Evolutionary conservation across 2,329 filamentous ascomycete species (phyloP), one percentile per base, ranked within the genome.

Genomic region (Chrysoporthe deuterocubensis): DNA sequence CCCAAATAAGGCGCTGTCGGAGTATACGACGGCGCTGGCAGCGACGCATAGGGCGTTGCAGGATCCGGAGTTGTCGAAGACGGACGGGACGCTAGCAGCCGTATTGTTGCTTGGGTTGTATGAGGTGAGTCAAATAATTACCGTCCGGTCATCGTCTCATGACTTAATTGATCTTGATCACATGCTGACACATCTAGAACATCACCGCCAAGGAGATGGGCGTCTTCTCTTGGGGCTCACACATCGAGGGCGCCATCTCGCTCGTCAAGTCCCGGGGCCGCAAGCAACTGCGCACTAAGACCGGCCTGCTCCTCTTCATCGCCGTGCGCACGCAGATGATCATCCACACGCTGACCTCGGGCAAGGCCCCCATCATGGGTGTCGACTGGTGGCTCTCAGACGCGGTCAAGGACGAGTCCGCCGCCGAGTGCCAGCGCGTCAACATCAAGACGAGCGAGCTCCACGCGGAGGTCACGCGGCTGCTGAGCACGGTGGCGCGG

Each of bases 241-340:
- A 90, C 72, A 83, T 87, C n/a, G 85, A 89, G 69, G 88, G 87
- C 3, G 88, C 88, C n/a, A 84, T 89, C 43, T 84, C 87, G 71
- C 78, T 90, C 1, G 85, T 88, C 64, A 87, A 85, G 74, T 81
- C 84, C 11, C 82, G 88, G 58, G 86, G 87, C 4, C 83, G 81
- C 71, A 83, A 84, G 70, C 86, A 88, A 72, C 74, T 88, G 11
- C 78, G 79, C 54, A 87, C 85, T 16, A 84, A 82, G 74, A 78
- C 81, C 2, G 88, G 87, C 0, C 74, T 85, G 43, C 80, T 83
- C 66, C 80, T 90, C 16, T 90, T 90, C 73, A 81, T 87, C 61
- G 84, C 85, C 8, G 87, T 90, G 18, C 81, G 88, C 67, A 86
- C 84, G 1, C 86, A 89, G 71, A 88, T 89, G 83, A 85, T 87